Evolutionary conservation across 1,139 yeast genomes (phyloP).

Genomic region (Zygosaccharomyces sapae): DNA sequence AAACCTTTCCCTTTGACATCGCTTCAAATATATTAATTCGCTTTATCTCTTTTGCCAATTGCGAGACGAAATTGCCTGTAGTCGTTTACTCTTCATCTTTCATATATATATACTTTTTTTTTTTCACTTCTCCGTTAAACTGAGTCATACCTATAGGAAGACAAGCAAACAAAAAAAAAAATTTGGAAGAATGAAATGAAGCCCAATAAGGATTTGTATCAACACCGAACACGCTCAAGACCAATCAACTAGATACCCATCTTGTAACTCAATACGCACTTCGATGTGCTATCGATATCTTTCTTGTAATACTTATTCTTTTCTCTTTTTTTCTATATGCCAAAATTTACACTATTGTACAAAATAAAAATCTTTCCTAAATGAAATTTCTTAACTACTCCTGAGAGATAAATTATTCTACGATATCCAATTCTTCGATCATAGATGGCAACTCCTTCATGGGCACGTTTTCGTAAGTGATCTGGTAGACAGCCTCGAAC

Average conservation of each 20-base stretch:
- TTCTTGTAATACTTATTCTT: slow-evolving; percentile 59
- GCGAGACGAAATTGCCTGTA: too few species aligned
- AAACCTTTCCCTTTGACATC: slow-evolving; percentile 97
- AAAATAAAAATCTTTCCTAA: not conserved
- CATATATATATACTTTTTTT: slow-evolving; percentile 1
- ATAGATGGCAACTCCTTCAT: slow-evolving; percentile 61
- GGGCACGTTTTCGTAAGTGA: slow-evolving; percentile 67
- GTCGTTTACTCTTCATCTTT: not conserved
- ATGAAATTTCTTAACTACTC: not conserved
- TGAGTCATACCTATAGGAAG: slow-evolving; percentile 1
- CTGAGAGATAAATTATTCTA: slow-evolving; percentile 7
- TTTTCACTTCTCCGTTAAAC: not conserved
- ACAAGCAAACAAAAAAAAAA: slow-evolving; percentile 9
- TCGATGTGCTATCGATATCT: too few species aligned
- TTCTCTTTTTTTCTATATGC: slow-evolving; percentile 43
- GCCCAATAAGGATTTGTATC: too few species aligned
- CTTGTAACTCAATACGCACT: too few species aligned
- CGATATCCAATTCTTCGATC: slow-evolving; percentile 44
- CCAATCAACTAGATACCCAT: too few species aligned
- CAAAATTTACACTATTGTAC: slow-evolving; percentile 44
- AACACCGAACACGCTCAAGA: too few species aligned
- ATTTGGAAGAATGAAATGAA: too few species aligned
- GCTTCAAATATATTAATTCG: too few species aligned
- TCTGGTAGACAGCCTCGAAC: slow-evolving; percentile 78
- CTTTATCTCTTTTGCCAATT: too few species aligned